Conservation (phyloP, 352 stramenopile genomes). For the Pythium biforme region DNA sequence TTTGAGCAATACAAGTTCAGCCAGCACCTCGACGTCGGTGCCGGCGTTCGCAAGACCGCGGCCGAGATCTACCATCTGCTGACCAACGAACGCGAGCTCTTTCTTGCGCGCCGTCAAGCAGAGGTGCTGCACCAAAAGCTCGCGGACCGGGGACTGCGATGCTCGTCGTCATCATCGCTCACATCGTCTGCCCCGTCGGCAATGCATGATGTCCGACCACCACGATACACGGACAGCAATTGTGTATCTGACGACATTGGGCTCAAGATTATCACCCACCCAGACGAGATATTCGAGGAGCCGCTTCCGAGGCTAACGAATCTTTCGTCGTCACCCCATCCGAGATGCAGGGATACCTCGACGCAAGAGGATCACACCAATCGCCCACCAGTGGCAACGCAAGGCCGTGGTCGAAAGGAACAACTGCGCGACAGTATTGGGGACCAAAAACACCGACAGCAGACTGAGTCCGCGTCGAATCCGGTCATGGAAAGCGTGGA, state of each 20-base stretch:
- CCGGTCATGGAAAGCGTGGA: constrained; percentile 26
- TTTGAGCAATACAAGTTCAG: constrained; percentile 77
- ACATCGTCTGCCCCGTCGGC: not conserved
- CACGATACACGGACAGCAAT: constrained; percentile 39
- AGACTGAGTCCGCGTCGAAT: not conserved
- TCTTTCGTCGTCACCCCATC: not conserved
- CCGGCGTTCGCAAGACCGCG: constrained; percentile 59
- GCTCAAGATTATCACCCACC: constrained; percentile 47
- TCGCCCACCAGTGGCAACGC: not conserved
- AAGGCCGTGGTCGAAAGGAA: constrained; percentile 1
- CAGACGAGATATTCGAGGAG: constrained; percentile 29
- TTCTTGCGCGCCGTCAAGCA: constrained; percentile 42
- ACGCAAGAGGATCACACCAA: not conserved
- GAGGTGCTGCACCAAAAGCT: constrained; percentile 58
- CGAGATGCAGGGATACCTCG: not conserved
- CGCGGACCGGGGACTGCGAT: constrained; percentile 46
- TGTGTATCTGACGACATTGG: constrained; percentile 37
- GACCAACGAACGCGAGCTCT: constrained; percentile 47
- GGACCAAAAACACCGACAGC: not conserved
- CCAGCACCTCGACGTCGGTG: constrained; percentile 62
- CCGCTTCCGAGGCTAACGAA: not conserved
- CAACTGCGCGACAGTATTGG: not conserved
- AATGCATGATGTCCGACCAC: constrained; percentile 10
- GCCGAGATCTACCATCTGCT: constrained; percentile 50
- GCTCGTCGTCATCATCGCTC: constrained; percentile 23